Evolutionary conservation across 768 basidiomycete genomes (phyloP).

Genomic region (Favolaschia claudopus): DNA sequence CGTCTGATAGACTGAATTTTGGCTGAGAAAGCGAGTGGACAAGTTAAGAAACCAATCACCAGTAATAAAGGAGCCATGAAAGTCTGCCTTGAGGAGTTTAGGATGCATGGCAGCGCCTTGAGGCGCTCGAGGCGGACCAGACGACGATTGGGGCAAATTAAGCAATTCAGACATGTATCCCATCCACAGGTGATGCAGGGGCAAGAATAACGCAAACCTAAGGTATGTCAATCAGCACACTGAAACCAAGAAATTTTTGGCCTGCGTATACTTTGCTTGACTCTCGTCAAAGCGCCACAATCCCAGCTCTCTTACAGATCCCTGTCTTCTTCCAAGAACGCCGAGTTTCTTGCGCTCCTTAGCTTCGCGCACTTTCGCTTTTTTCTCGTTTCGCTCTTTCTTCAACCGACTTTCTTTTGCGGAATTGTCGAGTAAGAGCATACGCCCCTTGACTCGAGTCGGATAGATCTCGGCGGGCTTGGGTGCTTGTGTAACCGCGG

Average conservation of each 20-base stretch:
- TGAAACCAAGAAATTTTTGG: constrained; percentile 7
- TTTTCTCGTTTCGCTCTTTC: constrained; percentile 59
- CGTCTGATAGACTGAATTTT: constrained; percentile 70
- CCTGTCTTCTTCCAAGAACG: constrained; percentile 56
- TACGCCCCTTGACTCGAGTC: constrained; percentile 70
- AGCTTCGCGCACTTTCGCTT: constrained; percentile 49
- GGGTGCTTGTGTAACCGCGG: constrained; percentile 57
- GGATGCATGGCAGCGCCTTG: constrained; percentile 69
- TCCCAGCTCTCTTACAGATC: constrained; percentile 56
- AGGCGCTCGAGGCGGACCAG: constrained; percentile 33
- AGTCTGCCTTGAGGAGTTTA: constrained; percentile 90
- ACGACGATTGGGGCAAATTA: constrained; percentile 50
- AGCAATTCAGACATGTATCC: constrained; percentile 91
- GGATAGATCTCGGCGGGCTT: constrained; percentile 69
- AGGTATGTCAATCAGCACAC: constrained; percentile 1
- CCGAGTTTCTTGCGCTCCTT: constrained; percentile 55
- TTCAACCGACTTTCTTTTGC: constrained; percentile 60
- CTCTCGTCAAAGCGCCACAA: constrained; percentile 70
- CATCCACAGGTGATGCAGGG: constrained; percentile 84
- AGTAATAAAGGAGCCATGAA: constrained; percentile 80
- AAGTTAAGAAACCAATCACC: constrained; percentile 51
- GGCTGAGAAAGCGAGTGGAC: not conserved
- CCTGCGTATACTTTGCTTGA: constrained; percentile 69
- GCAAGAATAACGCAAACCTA: constrained; percentile 77
- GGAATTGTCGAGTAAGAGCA: constrained; percentile 76